Evolutionary conservation across 2,329 filamentous ascomycete genomes (phyloP).

Genomic region (Samsoniella hepiali): DNA sequence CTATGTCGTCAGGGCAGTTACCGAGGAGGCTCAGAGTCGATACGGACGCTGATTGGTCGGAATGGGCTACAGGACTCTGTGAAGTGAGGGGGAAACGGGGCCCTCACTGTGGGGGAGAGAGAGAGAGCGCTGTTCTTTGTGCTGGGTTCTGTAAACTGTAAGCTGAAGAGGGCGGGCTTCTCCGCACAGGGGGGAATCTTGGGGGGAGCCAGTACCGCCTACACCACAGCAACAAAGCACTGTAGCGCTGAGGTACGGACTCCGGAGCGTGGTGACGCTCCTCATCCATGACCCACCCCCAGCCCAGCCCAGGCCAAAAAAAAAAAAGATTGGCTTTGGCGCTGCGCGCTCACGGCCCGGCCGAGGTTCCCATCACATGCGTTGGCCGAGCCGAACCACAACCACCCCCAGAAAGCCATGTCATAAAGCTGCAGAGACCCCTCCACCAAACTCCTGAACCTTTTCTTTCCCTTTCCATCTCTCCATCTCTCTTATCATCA

Average conservation of each 20-base stretch:
- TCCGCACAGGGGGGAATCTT: no score
- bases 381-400: conserved; percentile 12
- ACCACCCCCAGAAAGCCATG: neutral
- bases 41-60: conserved; percentile 13
- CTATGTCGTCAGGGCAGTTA: conserved; percentile 12
- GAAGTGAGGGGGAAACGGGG: conserved; percentile 5
- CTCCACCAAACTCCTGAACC: neutral
- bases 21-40: conserved; percentile 15
- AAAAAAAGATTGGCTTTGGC: neutral
- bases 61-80: neutral
- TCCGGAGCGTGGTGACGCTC: no score
- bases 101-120: neutral
- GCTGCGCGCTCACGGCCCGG: conserved; percentile 22
- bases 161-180: no score
- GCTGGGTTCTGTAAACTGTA: neutral
- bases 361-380: conserved; percentile 36
- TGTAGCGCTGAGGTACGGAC: neutral
- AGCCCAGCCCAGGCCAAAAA: neutral
- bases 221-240: no score
- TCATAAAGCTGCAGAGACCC: conserved; percentile 17
- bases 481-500: neutral
- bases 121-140: no score
- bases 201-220: neutral
- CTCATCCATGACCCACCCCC: neutral
- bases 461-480: conserved; percentile 1